Evolutionary conservation across 495 filamentous ascomycete genomes (phyloP).

Genomic region (Aspergillus sparsus): DNA sequence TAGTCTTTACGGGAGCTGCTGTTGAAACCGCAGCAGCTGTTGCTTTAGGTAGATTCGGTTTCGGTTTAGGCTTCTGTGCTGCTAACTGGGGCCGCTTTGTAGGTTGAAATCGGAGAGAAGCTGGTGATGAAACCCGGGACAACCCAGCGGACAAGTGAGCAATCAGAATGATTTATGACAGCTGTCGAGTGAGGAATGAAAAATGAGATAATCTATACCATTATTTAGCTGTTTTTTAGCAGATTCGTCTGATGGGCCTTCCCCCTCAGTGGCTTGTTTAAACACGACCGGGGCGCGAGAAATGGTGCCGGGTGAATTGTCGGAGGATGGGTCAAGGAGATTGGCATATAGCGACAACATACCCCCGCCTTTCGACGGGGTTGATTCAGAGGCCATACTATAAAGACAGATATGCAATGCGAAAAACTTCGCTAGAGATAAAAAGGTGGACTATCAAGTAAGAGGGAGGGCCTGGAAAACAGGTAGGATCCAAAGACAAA

Average conservation of each 20-base stretch:
- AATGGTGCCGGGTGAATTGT: conserved; percentile 61
- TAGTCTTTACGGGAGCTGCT: conserved; percentile 55
- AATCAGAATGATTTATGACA: conserved; percentile 31
- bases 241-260: conserved; percentile 53
- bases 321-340: conserved; percentile 56
- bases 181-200: conserved; percentile 21
- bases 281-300: conserved; percentile 81
- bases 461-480: not conserved
- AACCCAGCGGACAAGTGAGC: conserved; percentile 49
- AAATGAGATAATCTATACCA: conserved; percentile 56
- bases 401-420: not conserved
- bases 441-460: not conserved
- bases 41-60: conserved; percentile 49
- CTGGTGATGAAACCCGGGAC: conserved; percentile 43
- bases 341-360: conserved; percentile 65
- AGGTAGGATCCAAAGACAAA: too few species aligned
- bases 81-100: conserved; percentile 71
- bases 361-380: conserved; percentile 36
- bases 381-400: conserved; percentile 42
- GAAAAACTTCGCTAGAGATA: not conserved
- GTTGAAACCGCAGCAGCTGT: conserved; percentile 27
- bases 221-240: conserved; percentile 74
- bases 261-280: conserved; percentile 54
- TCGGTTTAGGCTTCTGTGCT: conserved; percentile 70
- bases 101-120: conserved; percentile 85